Conservation (phyloP, 2,329 filamentous ascomycete species). For the Xenoacremonium recifei region DNA sequence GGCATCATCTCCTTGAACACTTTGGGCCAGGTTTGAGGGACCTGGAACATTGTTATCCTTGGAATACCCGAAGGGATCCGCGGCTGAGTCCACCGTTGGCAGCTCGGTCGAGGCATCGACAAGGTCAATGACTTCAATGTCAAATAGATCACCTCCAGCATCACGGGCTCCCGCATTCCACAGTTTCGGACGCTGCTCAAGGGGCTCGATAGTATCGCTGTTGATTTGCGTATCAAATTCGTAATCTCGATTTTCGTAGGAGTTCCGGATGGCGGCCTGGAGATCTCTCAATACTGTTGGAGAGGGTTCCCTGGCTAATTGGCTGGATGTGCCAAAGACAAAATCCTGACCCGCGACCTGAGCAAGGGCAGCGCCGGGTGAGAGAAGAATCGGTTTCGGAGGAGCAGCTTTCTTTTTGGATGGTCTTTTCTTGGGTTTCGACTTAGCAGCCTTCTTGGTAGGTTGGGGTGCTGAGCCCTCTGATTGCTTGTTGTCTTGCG, state of each 20-base stretch:
- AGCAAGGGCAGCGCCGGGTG: conserved; percentile 65
- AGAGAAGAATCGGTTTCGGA: conserved; percentile 57
- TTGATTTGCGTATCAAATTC: conserved; percentile 39
- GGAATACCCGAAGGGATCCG: conserved; percentile 41
- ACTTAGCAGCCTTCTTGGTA: conserved; percentile 19
- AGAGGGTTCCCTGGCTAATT: conserved; percentile 71
- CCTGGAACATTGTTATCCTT: conserved; percentile 2
- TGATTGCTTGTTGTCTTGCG: conserved; percentile 2
- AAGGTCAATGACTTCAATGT: conserved; percentile 61
- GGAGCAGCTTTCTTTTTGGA: conserved; percentile 39
- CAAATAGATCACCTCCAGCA: conserved; percentile 60
- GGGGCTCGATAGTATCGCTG: conserved; percentile 35
- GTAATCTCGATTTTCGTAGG: conserved; percentile 45
- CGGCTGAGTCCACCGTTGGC: conserved; percentile 19
- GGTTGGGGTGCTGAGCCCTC: conserved; percentile 4
- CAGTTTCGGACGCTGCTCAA: conserved; percentile 42
- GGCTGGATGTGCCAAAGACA: conserved; percentile 83
- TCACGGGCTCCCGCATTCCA: conserved; percentile 74
- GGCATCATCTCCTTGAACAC: conserved; percentile 9
- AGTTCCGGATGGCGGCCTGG: conserved; percentile 59
- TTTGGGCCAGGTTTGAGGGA: neutral
- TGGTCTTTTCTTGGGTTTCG: conserved; percentile 30
- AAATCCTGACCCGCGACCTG: conserved; percentile 71
- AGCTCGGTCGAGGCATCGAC: conserved; percentile 39
- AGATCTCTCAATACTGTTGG: conserved; percentile 63